Base-by-base conservation (phyloP, 208 protist species). In the Leishmania tarentolae region DNA sequence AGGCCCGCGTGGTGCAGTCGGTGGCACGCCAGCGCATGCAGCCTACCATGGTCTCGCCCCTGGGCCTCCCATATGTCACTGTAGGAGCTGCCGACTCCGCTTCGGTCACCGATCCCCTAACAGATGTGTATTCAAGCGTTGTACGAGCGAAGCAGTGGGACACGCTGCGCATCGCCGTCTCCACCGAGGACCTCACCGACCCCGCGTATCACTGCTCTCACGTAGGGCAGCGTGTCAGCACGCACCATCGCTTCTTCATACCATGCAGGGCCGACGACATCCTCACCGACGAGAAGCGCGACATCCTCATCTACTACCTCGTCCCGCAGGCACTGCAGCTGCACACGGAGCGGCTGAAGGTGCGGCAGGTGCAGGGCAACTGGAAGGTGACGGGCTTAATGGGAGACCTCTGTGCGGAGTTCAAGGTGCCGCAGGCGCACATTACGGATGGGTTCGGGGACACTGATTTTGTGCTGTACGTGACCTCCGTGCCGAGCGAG, bases 101-200 rank as follows among this genome's bases (percentile, higher is more conserved):
- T 50, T 19, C 44, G 28, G 42, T 52, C 37, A 59, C 50, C 11
- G 35, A n/a, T 7, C 19, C 3, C 76, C 63, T 50, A 47, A 17
- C 68, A 31, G 0, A 31, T 42, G 84, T 85, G 86, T 93, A 57
- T 11, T 11, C 69, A 44, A n/a, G n/a, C n/a, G n/a, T 76, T 8
- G 24, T 46, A 42, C 78, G 56, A 21, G 11, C 71, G 4, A 2
- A 31, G 31, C 8, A 70, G 28, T 93, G 84, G 84, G 63, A 72
- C 74, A 56, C 71, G 11, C 84, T 95, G 57, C 88, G 88, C 87
- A 87, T 93, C 70, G 11, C 50, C 52, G 68, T 87, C 66, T 91
- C 85, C 50, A 56, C 44, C 42, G 52, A 76, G n/a, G 88, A 93
- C 46, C 72, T 95, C 72, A 75, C 82, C 24, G 66, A 88, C 42